These are phyloP conservation scores for Aquilaria sinensis DNA, from an alignment of 345 rosid genomes.

Conservation along the genomic window DNA sequence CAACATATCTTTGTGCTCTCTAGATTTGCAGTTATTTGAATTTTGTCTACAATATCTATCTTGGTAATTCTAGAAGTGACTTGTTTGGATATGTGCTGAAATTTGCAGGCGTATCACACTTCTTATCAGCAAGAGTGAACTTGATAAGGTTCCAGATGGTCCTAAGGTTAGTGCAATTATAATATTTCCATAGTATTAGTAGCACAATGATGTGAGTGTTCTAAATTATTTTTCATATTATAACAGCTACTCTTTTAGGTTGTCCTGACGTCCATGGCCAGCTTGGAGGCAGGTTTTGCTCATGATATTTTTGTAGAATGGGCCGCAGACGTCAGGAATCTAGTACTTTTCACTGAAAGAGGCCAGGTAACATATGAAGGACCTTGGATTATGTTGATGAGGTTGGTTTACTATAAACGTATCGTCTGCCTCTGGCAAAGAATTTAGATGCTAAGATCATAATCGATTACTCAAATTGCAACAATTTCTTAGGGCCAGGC, in stretches of 20 bases:
- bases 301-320: slow-evolving; percentile 95
- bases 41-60: neutral
- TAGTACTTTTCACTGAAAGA: slow-evolving; percentile 89
- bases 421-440: no score
- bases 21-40: slow-evolving; percentile 1
- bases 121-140: slow-evolving; percentile 77
- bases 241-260: slow-evolving; percentile 40
- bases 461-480: no score
- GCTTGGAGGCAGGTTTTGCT: slow-evolving; percentile 95
- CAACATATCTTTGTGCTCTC: neutral
- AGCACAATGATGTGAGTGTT: neutral
- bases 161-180: slow-evolving; percentile 65
- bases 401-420: neutral
- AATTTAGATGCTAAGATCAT: no score
- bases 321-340: slow-evolving; percentile 84
- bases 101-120: slow-evolving; percentile 75
- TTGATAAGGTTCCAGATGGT: slow-evolving; percentile 81
- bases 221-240: neutral
- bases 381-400: neutral
- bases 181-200: neutral
- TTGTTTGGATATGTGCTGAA: slow-evolving; percentile 8
- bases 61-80: neutral
- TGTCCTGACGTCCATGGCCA: slow-evolving; percentile 95
- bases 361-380: slow-evolving; percentile 61
- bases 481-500: no score